Conservation (phyloP, 2,329 filamentous ascomycete genomes). For the Myriosclerotinia curreyana region DNA sequence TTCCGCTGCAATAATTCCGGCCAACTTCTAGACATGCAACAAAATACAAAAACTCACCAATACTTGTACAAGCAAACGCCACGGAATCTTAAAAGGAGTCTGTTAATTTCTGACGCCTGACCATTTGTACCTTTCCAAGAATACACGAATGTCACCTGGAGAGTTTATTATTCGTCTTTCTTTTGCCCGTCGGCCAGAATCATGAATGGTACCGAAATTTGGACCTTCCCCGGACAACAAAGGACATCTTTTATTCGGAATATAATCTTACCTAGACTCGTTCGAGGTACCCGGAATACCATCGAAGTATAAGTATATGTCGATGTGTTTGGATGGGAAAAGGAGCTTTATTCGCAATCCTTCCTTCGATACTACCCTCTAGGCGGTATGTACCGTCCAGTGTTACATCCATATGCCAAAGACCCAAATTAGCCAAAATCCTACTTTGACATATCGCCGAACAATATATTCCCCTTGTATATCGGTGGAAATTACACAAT, state of each 20-base stretch:
- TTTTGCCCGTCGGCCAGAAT: conserved; percentile 3
- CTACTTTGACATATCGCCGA: conserved; percentile 2
- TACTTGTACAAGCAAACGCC: conserved; percentile 3
- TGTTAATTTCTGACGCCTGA: neutral
- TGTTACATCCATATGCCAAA: conserved; percentile 1
- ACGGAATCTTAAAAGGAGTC: neutral
- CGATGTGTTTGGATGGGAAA: neutral
- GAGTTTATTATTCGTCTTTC: neutral
- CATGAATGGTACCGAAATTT: neutral
- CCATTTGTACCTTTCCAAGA: neutral
- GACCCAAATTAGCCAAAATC: neutral
- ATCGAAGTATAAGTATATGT: conserved; percentile 6
- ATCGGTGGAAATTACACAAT: neutral
- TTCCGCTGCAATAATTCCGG: conserved; percentile 13
- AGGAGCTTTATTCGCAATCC: neutral
- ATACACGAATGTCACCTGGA: neutral
- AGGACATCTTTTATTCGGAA: neutral
- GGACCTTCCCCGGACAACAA: neutral
- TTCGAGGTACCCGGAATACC: neutral
- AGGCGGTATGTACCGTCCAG: neutral
- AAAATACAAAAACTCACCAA: conserved; percentile 7
- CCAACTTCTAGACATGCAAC: conserved; percentile 20
- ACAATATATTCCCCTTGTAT: neutral
- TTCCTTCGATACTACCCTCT: neutral
- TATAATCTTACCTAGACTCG: neutral